These are phyloP conservation scores for Lentinula detonsa DNA, from an alignment of 768 basidiomycete species.

Conservation along the genomic window DNA sequence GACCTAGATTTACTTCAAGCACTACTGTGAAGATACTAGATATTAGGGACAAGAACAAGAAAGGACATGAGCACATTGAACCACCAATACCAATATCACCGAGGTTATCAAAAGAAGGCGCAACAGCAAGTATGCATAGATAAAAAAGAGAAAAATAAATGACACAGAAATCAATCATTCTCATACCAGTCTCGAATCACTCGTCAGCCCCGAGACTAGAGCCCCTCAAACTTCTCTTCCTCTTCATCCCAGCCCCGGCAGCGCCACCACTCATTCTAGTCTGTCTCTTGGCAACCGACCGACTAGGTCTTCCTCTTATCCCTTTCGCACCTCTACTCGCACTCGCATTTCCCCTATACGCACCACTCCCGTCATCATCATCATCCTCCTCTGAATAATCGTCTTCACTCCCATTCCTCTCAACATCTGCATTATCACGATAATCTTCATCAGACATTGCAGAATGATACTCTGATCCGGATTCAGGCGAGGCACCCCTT, in stretches of 20 bases:
- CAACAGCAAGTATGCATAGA: neutral
- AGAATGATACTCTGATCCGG: neutral
- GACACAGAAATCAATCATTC: neutral
- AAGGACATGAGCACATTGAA: no score
- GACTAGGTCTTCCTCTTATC: neutral
- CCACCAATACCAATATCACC: no score
- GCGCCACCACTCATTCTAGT: neutral
- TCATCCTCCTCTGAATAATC: neutral
- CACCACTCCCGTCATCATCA: conserved; percentile 2
- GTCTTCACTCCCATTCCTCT: neutral
- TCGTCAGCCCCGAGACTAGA: neutral
- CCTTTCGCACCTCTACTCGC: neutral
- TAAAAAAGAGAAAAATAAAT: neutral
- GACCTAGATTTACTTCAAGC: no score
- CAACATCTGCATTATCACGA: neutral
- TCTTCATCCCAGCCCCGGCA: neutral
- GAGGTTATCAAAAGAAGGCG: no score
- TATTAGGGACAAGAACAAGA: no score
- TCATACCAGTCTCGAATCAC: neutral
- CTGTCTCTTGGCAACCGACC: neutral
- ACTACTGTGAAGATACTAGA: no score
- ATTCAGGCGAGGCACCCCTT: neutral
- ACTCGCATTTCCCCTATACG: neutral
- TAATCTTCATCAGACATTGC: neutral
- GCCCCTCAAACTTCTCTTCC: conserved; percentile 1